Base-by-base conservation (phyloP, 2,329 filamentous ascomycete species). In the Claviceps citrina region DNA sequence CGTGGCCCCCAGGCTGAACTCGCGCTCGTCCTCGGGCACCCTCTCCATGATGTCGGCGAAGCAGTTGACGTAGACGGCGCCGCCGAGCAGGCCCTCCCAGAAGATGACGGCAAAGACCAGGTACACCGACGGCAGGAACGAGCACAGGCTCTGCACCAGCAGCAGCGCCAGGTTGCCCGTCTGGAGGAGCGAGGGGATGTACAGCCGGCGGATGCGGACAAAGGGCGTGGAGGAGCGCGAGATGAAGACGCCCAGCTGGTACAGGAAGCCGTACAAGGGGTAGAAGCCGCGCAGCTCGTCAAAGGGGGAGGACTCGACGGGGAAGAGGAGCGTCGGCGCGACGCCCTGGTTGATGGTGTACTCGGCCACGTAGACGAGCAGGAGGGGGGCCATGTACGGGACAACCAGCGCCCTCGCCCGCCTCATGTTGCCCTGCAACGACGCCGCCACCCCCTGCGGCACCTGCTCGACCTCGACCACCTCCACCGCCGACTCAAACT, bases 271-370 rank as follows among this genome's bases (percentile, higher is more conserved):
- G 59, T 98, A 98, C 46, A 89, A 84, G 1, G 89, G 87, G 53
- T 98, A 98, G 58, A 95, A 96, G 25, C 79, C 81, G 31, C 89
- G 79, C 56, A 78, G 91, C 49, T 84, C 74, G 25, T 66, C 62
- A 56, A 96, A 96, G 0, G 91, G 91, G 1, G 83, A 81, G 9
- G 71, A 61, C 1, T 68, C 55, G 1, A 95, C 67, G 0, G 87
- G 85, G 55, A 94, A 98, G 4, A 98, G 72, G 0, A 96, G 67
- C 0, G 86, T 94, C 1, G 91, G 89, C 0, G 85, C 70, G 1
- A 96, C 85, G 27, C 87, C 89, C 64, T 94, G 87, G 63, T 96
- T 96, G 60, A 96, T 95, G 41, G 84, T 93, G 58, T 98, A 98
- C 64, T 98, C 91, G 42, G 87, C 85, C 27, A 96, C 73, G 57